Conservation (phyloP, 768 basidiomycete species). For the Clitopilus passeckerianus region DNA sequence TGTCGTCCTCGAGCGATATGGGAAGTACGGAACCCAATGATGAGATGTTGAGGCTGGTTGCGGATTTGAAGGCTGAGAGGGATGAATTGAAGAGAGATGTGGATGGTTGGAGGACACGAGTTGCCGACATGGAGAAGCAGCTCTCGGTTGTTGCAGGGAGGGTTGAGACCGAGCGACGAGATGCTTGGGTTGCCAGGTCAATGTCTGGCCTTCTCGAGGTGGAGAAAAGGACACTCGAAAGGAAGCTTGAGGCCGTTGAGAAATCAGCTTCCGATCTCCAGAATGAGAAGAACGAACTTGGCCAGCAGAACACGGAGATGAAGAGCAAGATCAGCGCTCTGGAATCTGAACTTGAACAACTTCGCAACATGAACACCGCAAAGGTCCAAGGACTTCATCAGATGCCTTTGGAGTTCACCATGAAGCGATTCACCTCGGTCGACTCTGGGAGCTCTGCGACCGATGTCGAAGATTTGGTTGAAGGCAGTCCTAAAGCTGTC, state of each 20-base stretch:
- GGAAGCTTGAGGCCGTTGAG: slow-evolving; percentile 35
- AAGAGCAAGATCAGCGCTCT: slow-evolving; percentile 30
- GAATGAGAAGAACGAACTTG: slow-evolving; percentile 24
- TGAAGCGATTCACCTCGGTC: slow-evolving; percentile 44
- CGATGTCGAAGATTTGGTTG: slow-evolving; percentile 56
- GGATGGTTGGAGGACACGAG: slow-evolving; percentile 79
- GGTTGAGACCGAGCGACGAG: slow-evolving; percentile 74
- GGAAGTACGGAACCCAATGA: slow-evolving; percentile 49
- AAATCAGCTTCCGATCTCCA: slow-evolving; percentile 20
- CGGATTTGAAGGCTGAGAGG: slow-evolving; percentile 81
- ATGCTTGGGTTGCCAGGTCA: slow-evolving; percentile 82
- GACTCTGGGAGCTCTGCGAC: slow-evolving; percentile 64
- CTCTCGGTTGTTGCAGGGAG: slow-evolving; percentile 58
- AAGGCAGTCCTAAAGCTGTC: slow-evolving; percentile 35
- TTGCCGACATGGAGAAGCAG: slow-evolving; percentile 72
- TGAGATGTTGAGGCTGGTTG: slow-evolving; percentile 71
- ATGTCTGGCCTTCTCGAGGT: slow-evolving; percentile 59
- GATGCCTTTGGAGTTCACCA: slow-evolving; percentile 1
- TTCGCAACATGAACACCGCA: slow-evolving; percentile 8
- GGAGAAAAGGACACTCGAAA: slow-evolving; percentile 57
- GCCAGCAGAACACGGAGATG: slow-evolving; percentile 31
- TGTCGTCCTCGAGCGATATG: slow-evolving; percentile 27
- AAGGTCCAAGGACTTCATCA: not conserved
- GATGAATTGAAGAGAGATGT: slow-evolving; percentile 88
- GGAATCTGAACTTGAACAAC: slow-evolving; percentile 45